Evolutionary conservation across 129 eudicot species (phyloP).

Genomic region (Artemisia annua): DNA sequence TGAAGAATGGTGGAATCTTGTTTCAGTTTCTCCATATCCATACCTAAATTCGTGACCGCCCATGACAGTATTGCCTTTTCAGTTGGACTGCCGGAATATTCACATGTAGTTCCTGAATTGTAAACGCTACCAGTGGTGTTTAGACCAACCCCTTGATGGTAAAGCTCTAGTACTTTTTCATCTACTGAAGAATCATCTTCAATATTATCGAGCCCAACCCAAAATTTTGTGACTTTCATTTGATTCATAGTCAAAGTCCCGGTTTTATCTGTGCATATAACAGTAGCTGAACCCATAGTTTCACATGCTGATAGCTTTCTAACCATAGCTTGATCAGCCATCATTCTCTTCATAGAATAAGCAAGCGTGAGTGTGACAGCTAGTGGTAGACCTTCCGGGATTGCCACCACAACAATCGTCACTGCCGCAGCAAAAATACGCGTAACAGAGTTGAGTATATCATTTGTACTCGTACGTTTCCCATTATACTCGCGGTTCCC

Average conservation of each 20-base stretch:
- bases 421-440: constrained; percentile 20
- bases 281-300: constrained; percentile 56
- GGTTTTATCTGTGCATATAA: constrained; percentile 29
- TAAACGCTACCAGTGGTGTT: constrained; percentile 60
- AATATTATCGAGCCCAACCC: constrained; percentile 44
- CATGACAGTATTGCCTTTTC: constrained; percentile 69
- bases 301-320: constrained; percentile 56
- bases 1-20: constrained; percentile 39
- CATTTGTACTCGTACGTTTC: constrained; percentile 27
- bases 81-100: constrained; percentile 64
- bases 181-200: neutral
- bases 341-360: constrained; percentile 34
- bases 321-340: constrained; percentile 55
- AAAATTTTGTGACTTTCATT: constrained; percentile 64
- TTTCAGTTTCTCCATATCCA: constrained; percentile 55
- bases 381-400: constrained; percentile 66
- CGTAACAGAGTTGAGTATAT: constrained; percentile 37
- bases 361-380: constrained; percentile 33
- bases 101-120: constrained; percentile 34
- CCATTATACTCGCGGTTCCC: constrained; percentile 17
- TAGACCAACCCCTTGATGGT: constrained; percentile 58
- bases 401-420: constrained; percentile 53
- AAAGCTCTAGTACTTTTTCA: constrained; percentile 28
- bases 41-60: constrained; percentile 50
- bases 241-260: constrained; percentile 61